Evolutionary conservation across 441 rosid genomes (phyloP), one percentile per base, ranked within the genome.

Genomic region (Viola pubescens): DNA sequence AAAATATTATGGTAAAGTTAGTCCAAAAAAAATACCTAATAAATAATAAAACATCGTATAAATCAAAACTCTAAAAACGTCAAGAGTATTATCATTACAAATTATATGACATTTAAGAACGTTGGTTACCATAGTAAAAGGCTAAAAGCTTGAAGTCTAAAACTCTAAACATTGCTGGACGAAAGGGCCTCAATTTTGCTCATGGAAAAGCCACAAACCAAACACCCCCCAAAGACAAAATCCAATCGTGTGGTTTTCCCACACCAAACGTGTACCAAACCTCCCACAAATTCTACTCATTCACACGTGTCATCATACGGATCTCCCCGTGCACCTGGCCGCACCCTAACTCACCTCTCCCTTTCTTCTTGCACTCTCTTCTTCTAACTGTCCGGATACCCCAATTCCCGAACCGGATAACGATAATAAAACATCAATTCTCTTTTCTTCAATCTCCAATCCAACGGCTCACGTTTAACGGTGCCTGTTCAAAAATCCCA

Each of bases 381-480:
- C 34, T 26, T 26, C 34, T 26, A 26, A 26, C 34, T 26, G 49
- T 46, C 11, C n/a, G n/a, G 49, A 4, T 0, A 26, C 48, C 11
- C 9, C n/a, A 46, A 9, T 4, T 5, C 11, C 9, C n/a, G 49
- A 9, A 9, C 9, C 9, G 55, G 49, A 56, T 16, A 9, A 42
- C 42, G 61, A 48, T 16, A 44, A 47, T 45, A 50, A 42, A 8
- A 26, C 5, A 43, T 14, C 38, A 43, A 4, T 16, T 9, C 59
- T 2, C 6, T 4, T 6, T 10, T 0, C 9, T 12, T 12, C 5
- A 8, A 10, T 4, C 12, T 63, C 16, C 7, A 7, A 80, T 82
- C 85, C 34, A 70, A 77, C 82, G 86, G 81, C 56, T 40, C 41
- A 47, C 6, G 68, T 70, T 77, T 52, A 44, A 43, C 52, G 52